Conservation (phyloP, 352 stramenopile species). For the Poterioochromonas sp. region DNA sequence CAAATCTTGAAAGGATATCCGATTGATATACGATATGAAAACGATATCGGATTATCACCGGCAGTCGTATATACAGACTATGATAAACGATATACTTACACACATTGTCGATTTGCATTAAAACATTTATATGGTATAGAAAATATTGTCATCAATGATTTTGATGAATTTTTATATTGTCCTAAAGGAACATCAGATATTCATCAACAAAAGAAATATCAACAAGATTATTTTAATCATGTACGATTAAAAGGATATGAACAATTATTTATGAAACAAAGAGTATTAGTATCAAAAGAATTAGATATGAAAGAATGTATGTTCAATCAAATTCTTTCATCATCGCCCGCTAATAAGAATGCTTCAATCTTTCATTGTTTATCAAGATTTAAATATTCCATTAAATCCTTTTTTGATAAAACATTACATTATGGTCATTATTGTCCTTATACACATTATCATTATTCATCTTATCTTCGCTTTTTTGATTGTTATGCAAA, state of each 20-base stretch:
- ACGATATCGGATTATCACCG: not conserved
- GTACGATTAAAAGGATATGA: not conserved
- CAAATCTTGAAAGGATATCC: not conserved
- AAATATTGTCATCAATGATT: constrained; percentile 16
- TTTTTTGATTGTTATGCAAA: not conserved
- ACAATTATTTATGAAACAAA: not conserved
- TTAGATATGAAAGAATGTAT: not conserved
- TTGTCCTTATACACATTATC: not conserved
- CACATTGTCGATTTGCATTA: constrained; percentile 9
- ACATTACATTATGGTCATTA: not conserved
- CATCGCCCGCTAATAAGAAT: not conserved
- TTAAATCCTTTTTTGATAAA: not conserved
- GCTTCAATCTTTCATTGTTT: constrained; percentile 19
- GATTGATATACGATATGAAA: not conserved
- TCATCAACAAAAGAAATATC: not conserved
- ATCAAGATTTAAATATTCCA: not conserved
- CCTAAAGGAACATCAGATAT: not conserved
- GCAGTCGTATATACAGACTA: not conserved
- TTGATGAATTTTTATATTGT: constrained; percentile 34
- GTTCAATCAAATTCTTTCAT: not conserved
- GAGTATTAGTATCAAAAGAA: not conserved
- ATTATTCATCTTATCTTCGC: not conserved
- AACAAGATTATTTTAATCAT: not conserved
- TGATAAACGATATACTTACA: constrained; percentile 19
- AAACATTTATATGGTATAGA: not conserved